A percentile compares a stretch with the other conserved stretches of the same genome.
Conservation (phyloP, 2,329 filamentous ascomycete species). For the Phyllosticta citrichinensis region DNA sequence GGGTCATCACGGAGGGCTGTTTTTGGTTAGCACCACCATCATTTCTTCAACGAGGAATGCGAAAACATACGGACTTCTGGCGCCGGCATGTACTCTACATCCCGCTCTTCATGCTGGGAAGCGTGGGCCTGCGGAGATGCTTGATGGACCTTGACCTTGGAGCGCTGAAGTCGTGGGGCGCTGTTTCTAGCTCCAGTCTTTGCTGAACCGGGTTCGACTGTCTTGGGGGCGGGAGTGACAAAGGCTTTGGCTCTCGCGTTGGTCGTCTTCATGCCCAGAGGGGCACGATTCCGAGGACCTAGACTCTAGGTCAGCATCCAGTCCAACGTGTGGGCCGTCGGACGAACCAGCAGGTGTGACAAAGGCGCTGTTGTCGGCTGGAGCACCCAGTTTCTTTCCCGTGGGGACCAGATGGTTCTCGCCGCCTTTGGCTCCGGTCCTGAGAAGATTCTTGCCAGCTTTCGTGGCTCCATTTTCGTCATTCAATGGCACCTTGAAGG, state of each 20-base stretch:
- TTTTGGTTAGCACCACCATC: background rate
- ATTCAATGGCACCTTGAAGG: constrained; percentile 64
- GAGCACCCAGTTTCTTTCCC: constrained; percentile 40
- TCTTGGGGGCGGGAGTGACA: constrained; percentile 56
- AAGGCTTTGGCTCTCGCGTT: constrained; percentile 72
- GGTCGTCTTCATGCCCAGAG: constrained; percentile 88
- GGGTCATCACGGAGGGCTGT: constrained; percentile 55
- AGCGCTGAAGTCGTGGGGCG: constrained; percentile 45
- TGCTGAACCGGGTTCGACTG: constrained; percentile 30
- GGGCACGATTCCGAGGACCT: constrained; percentile 64
- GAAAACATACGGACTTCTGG: constrained; percentile 35
- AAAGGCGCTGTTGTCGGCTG: constrained; percentile 53
- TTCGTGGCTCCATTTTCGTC: constrained; percentile 72
- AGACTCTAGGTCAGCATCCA: background rate
- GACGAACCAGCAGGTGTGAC: constrained; percentile 66
- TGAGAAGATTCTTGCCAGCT: constrained; percentile 49
- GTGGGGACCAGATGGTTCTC: constrained; percentile 43
- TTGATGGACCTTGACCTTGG: constrained; percentile 54
- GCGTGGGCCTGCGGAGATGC: constrained; percentile 39
- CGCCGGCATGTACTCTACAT: constrained; percentile 85
- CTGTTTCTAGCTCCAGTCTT: constrained; percentile 52
- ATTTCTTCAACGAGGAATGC: background rate
- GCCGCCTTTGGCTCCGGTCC: constrained; percentile 46
- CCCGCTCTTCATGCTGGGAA: constrained; percentile 52
- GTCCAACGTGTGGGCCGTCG: background rate